Percentiles rank a stretch among this genome's conserved stretches.
Conservation (phyloP, 495 filamentous ascomycete genomes). For the Copromyces sp. region DNA sequence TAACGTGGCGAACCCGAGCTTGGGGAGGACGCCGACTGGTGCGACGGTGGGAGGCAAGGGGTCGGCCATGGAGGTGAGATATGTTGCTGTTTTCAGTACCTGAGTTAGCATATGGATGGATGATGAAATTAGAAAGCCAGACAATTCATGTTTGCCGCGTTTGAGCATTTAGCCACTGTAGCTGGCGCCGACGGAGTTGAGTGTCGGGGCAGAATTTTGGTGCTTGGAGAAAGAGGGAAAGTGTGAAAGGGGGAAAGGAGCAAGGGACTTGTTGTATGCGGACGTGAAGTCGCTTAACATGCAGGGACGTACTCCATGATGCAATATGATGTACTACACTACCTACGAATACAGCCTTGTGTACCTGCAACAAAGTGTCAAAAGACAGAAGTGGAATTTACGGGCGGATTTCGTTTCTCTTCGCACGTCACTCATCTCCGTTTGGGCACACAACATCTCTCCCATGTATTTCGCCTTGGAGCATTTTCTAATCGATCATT, state of each 20-base stretch:
- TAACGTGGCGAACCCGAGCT: conserved; percentile 1
- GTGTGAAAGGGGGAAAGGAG: background rate
- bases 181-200: background rate
- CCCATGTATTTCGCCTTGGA: background rate
- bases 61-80: conserved; percentile 10
- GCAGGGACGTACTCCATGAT: background rate
- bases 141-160: background rate
- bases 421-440: too few species aligned
- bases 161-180: background rate
- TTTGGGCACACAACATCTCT: background rate
- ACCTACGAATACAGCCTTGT: background rate
- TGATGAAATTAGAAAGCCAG: background rate
- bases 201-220: background rate
- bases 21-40: conserved; percentile 4
- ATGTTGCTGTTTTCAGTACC: conserved; percentile 10
- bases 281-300: background rate
- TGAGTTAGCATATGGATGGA: background rate
- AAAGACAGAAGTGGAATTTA: too few species aligned
- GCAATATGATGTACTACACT: background rate
- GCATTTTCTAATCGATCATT: background rate
- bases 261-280: background rate
- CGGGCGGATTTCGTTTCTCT: too few species aligned
- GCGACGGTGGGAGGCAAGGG: conserved; percentile 4
- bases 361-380: background rate
- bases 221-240: background rate